These are phyloP conservation scores for Celoporthe dispersa DNA, from an alignment of 2,329 filamentous ascomycete species.

Conservation along the genomic window DNA sequence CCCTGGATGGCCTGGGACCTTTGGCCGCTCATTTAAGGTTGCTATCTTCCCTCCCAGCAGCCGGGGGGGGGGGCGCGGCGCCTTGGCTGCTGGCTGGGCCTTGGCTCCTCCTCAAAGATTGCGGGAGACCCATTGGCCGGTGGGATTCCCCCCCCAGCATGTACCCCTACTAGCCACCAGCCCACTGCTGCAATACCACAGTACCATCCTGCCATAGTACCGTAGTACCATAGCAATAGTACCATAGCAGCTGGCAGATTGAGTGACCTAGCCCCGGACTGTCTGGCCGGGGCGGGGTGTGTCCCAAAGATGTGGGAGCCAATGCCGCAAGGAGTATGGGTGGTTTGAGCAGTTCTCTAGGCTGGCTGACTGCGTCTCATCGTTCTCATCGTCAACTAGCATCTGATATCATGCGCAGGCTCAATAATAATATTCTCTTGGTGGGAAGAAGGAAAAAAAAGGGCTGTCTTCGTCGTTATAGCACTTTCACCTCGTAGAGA, in stretches of 20 bases:
- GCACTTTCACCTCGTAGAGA: background rate
- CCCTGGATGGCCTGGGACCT: background rate
- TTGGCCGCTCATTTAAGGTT: conserved; percentile 3
- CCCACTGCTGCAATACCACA: background rate
- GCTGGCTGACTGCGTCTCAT: background rate
- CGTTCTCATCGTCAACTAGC: background rate
- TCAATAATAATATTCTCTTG: background rate
- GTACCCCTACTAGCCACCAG: background rate
- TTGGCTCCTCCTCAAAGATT: background rate
- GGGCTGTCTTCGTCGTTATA: background rate
- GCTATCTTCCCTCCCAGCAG: conserved; percentile 17
- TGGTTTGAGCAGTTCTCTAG: background rate
- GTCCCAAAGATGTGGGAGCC: background rate
- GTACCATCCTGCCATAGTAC: background rate
- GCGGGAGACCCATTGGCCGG: background rate
- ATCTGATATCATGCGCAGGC: background rate
- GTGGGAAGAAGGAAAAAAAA: background rate
- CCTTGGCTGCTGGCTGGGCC: background rate
- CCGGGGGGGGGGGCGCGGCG: background rate
- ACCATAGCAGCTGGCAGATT: background rate
- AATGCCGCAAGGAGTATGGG: background rate
- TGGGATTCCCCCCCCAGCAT: background rate
- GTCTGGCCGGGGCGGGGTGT: background rate
- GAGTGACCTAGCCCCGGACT: background rate
- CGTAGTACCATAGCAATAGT: background rate